These are phyloP conservation scores for Fusarium sp. DNA, from an alignment of 2,329 filamentous ascomycete species.

Conservation along the genomic window DNA sequence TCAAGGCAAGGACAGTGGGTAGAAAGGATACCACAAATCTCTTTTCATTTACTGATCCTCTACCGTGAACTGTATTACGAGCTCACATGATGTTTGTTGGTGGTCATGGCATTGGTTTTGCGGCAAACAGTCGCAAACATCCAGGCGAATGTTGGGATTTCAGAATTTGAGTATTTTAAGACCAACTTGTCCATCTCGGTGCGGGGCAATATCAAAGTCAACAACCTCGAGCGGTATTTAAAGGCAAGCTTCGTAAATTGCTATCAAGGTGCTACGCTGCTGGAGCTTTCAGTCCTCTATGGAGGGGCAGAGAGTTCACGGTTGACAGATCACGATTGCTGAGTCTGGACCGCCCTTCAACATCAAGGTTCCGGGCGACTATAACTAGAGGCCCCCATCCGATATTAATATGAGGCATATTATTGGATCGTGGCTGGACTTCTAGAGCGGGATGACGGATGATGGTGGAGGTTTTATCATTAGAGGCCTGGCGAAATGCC, in stretches of 20 bases:
- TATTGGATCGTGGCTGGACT: constrained; percentile 41
- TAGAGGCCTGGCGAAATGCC: constrained; percentile 27
- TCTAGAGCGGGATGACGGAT: constrained; percentile 32
- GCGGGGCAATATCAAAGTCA: not conserved
- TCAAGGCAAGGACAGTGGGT: constrained; percentile 2
- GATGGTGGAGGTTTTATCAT: constrained; percentile 27
- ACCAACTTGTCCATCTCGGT: not conserved
- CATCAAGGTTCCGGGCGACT: constrained; percentile 36
- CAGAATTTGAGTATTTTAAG: not conserved
- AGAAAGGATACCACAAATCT: constrained; percentile 16
- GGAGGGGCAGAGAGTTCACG: constrained; percentile 24
- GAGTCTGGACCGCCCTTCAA: constrained; percentile 25
- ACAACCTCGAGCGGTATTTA: not conserved
- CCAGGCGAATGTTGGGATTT: not conserved
- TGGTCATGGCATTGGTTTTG: not conserved
- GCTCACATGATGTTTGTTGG: not conserved
- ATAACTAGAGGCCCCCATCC: constrained; percentile 30
- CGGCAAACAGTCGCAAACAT: not conserved
- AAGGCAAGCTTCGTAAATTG: not conserved
- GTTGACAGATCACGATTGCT: constrained; percentile 39
- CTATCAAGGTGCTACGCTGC: constrained; percentile 2
- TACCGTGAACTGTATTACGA: not conserved
- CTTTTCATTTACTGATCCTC: not conserved
- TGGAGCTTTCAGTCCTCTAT: constrained; percentile 34
- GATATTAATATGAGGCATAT: constrained; percentile 37